Evolutionary conservation across 2,329 filamentous ascomycete species (phyloP).

Genomic region (Albifimbria verrucaria): DNA sequence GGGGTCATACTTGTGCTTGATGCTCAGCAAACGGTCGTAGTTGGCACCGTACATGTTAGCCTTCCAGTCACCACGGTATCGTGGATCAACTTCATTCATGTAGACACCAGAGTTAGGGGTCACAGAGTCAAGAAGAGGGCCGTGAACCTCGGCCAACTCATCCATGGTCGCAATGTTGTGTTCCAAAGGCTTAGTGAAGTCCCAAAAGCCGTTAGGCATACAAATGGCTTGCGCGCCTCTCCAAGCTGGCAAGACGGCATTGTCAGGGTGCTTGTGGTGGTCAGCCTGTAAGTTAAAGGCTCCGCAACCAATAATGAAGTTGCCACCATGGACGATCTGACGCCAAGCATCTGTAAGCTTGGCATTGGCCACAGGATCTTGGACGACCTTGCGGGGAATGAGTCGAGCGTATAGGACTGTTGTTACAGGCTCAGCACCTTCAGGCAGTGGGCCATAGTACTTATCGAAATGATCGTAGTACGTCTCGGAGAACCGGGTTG

Average conservation of each 20-base stretch:
- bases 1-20: slow-evolving; percentile 46
- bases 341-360: neutral
- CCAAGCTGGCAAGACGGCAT: slow-evolving; percentile 18
- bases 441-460: neutral
- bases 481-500: too few species aligned
- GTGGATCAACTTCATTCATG: slow-evolving; percentile 42
- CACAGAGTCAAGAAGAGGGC: slow-evolving; percentile 29
- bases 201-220: slow-evolving; percentile 8
- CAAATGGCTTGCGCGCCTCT: slow-evolving; percentile 10
- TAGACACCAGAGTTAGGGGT: slow-evolving; percentile 37
- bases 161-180: slow-evolving; percentile 2
- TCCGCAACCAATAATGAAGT: neutral
- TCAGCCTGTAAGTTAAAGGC: neutral
- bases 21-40: slow-evolving; percentile 28
- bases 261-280: slow-evolving; percentile 7
- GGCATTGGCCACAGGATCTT: neutral
- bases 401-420: neutral
- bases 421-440: neutral
- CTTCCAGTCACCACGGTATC: slow-evolving; percentile 3
- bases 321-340: neutral
- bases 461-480: neutral
- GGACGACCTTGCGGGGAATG: neutral
- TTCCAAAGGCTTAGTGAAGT: slow-evolving; percentile 1
- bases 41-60: slow-evolving; percentile 17
- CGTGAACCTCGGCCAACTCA: slow-evolving; percentile 27